A percentile compares a stretch with the other conserved stretches of the same genome.
Evolutionary conservation across 1,284 basidiomycete species (phyloP).

Genomic region (Blastosporella zonata): DNA sequence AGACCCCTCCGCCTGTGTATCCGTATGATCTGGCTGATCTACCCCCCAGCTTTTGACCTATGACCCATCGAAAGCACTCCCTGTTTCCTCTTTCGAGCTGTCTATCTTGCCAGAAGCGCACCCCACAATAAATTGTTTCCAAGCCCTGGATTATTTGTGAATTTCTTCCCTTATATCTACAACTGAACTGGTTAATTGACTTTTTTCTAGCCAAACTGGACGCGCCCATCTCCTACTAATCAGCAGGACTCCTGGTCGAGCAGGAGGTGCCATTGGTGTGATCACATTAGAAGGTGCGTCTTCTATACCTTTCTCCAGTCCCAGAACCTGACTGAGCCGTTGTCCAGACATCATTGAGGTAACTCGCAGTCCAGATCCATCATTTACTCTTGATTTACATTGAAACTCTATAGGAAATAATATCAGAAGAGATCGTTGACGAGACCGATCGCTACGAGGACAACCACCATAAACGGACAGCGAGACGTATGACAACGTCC

Average conservation of each 20-base stretch:
- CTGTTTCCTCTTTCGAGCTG: slow-evolving; percentile 72
- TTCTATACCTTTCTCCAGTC: neutral
- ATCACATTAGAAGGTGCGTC: slow-evolving; percentile 72
- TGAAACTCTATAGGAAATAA: slow-evolving; percentile 60
- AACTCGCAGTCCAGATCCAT: slow-evolving; percentile 1
- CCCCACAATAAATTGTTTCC: slow-evolving; percentile 84
- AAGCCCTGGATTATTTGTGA: slow-evolving; percentile 83
- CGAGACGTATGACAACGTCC: slow-evolving; percentile 69
- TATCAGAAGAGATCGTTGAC: slow-evolving; percentile 86
- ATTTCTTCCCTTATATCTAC: neutral
- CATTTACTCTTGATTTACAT: neutral
- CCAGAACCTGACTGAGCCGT: neutral
- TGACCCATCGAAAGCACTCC: slow-evolving; percentile 78
- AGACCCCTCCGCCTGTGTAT: neutral
- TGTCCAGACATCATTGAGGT: slow-evolving; percentile 67
- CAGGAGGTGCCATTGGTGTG: slow-evolving; percentile 81
- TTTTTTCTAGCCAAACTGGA: slow-evolving; percentile 80
- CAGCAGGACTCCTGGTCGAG: slow-evolving; percentile 76
- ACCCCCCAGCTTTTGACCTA: slow-evolving; percentile 78
- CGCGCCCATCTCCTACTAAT: slow-evolving; percentile 91
- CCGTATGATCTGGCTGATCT: neutral
- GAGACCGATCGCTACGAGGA: slow-evolving; percentile 89
- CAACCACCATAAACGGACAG: slow-evolving; percentile 74
- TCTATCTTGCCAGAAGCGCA: slow-evolving; percentile 90
- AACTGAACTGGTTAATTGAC: neutral